Conservation (phyloP, 2,329 filamentous ascomycete species). For the Falciphora oryzae region DNA sequence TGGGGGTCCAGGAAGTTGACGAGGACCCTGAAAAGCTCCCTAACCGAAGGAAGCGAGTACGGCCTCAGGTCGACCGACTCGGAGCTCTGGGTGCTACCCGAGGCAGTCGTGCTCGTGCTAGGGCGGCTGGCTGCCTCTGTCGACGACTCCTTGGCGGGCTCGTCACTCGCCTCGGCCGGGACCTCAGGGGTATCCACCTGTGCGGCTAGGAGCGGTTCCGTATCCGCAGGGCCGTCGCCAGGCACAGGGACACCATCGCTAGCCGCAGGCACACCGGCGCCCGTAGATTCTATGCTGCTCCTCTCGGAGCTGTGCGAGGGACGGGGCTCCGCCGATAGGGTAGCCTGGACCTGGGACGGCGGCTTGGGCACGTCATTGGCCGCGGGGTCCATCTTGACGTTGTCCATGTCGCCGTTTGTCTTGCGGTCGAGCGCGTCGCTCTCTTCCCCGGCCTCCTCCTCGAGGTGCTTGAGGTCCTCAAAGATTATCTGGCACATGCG, state of each 20-base stretch:
- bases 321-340: slow-evolving; percentile 19
- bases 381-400: slow-evolving; percentile 77
- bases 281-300: slow-evolving; percentile 21
- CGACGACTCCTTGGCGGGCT: slow-evolving; percentile 7
- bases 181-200: slow-evolving; percentile 9
- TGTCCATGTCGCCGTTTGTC: slow-evolving; percentile 63
- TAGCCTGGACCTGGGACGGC: slow-evolving; percentile 11
- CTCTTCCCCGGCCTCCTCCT: slow-evolving; percentile 66
- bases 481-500: slow-evolving; percentile 99
- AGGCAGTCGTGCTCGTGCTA: slow-evolving; percentile 16
- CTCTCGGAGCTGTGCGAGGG: slow-evolving; percentile 37
- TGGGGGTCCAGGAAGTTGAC: slow-evolving; percentile 92
- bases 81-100: slow-evolving; percentile 22
- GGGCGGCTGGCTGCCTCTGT: slow-evolving; percentile 13
- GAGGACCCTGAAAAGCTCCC: slow-evolving; percentile 88
- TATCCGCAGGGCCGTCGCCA: neutral
- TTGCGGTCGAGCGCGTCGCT: slow-evolving; percentile 59
- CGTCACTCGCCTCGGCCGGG: neutral
- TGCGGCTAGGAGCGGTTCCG: neutral
- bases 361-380: slow-evolving; percentile 41
- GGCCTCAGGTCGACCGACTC: slow-evolving; percentile 64
- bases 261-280: neutral
- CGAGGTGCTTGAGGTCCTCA: slow-evolving; percentile 80
- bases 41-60: slow-evolving; percentile 89
- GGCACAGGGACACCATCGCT: neutral